These are phyloP conservation scores for Xylaria polymorpha DNA, from an alignment of 2,329 filamentous ascomycete species.

Conservation along the genomic window DNA sequence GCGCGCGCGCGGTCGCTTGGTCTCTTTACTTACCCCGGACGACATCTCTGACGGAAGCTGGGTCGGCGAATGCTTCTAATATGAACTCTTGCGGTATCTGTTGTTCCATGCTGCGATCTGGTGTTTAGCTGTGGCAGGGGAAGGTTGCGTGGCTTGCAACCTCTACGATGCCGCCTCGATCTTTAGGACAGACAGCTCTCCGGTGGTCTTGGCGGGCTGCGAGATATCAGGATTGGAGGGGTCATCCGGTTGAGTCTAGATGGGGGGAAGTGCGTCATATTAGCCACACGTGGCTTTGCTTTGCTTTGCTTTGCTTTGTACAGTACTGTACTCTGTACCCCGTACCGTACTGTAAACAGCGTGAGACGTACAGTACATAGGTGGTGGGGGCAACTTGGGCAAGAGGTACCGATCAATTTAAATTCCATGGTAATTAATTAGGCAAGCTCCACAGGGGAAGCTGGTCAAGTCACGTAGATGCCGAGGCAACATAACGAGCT, in stretches of 20 bases:
- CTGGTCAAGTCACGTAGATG: constrained; percentile 42
- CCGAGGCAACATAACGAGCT: constrained; percentile 46
- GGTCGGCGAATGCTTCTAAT: constrained; percentile 93
- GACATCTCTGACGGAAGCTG: constrained; percentile 88
- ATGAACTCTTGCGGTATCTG: constrained; percentile 83
- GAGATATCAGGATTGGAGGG: constrained; percentile 35
- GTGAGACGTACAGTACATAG: neutral
- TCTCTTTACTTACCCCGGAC: constrained; percentile 76
- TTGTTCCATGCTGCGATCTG: constrained; percentile 58
- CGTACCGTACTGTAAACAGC: too few species aligned
- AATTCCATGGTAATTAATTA: constrained; percentile 3
- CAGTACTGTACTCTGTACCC: too few species aligned
- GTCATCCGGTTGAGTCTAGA: constrained; percentile 29
- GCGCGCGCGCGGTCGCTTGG: neutral
- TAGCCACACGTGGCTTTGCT: constrained; percentile 41
- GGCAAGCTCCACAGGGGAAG: constrained; percentile 18
- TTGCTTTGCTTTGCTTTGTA: too few species aligned
- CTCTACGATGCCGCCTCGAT: constrained; percentile 30
- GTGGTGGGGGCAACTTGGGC: neutral
- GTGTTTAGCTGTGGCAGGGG: neutral
- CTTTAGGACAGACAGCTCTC: constrained; percentile 28
- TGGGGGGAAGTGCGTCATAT: constrained; percentile 40
- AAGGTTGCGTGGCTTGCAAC: constrained; percentile 25
- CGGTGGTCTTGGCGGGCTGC: constrained; percentile 23
- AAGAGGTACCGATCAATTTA: neutral